Percentiles rank a stretch among this genome's conserved stretches.
Evolutionary conservation across 306 rosid genomes (phyloP).

Genomic region (Delonix regia): DNA sequence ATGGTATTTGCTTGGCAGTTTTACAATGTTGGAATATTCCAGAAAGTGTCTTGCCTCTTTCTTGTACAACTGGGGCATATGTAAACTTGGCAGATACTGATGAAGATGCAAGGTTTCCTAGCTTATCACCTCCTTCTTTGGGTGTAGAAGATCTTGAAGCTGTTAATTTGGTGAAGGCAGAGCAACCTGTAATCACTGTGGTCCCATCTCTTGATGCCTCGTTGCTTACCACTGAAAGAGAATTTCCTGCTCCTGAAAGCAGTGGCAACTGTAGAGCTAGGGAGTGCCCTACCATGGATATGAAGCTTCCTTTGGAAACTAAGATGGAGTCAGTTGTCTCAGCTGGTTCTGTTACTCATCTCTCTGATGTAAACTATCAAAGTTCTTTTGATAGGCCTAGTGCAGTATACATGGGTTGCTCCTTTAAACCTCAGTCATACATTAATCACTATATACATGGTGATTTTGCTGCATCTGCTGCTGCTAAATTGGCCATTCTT

Average conservation of each 20-base stretch:
- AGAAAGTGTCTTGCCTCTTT: constrained; percentile 50
- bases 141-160: constrained; percentile 37
- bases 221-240: constrained; percentile 38
- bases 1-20: constrained; percentile 64
- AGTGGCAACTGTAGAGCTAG: constrained; percentile 31
- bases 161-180: constrained; percentile 41
- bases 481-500: constrained; percentile 67
- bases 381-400: constrained; percentile 44
- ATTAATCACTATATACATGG: constrained; percentile 85
- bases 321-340: constrained; percentile 33
- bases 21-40: constrained; percentile 73
- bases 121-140: constrained; percentile 33
- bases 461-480: constrained; percentile 96
- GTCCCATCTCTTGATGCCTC: constrained; percentile 45
- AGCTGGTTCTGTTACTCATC: constrained; percentile 46
- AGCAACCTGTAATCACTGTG: constrained; percentile 26
- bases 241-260: constrained; percentile 37
- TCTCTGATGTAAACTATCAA: constrained; percentile 40
- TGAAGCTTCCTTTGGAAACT: constrained; percentile 47
- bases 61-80: constrained; percentile 43
- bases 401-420: constrained; percentile 59
- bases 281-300: constrained; percentile 35
- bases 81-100: constrained; percentile 31
- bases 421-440: constrained; percentile 72
- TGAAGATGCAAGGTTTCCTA: constrained; percentile 38